Conservation (phyloP, 75 land plant genomes). For the Isoetes taiwanensis region DNA sequence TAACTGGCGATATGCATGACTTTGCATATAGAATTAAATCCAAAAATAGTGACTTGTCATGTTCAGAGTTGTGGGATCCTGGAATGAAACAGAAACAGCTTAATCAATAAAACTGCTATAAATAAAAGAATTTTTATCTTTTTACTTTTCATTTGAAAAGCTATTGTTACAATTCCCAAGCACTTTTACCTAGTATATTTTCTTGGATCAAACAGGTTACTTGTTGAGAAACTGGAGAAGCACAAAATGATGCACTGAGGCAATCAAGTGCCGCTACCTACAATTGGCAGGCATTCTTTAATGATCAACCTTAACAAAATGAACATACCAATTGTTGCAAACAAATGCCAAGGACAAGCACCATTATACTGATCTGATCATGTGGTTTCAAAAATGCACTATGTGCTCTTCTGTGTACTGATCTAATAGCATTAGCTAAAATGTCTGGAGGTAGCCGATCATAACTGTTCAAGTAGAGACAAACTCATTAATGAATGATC, state of each 20-base stretch:
- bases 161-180: not conserved
- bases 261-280: constrained; percentile 66
- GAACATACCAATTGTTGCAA: not conserved
- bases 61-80: not conserved
- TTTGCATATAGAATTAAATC: constrained; percentile 17
- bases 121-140: not conserved
- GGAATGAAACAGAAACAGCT: not conserved
- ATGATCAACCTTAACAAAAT: not conserved
- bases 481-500: not conserved
- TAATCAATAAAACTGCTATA: not conserved
- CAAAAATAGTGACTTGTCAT: constrained; percentile 4
- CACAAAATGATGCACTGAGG: constrained; percentile 49
- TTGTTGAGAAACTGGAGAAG: constrained; percentile 46
- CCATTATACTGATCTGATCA: constrained; percentile 47
- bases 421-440: constrained; percentile 41
- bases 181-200: constrained; percentile 15
- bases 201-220: constrained; percentile 46
- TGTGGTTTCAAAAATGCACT: constrained; percentile 23
- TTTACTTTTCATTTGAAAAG: not conserved
- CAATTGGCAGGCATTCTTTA: not conserved
- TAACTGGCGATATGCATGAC: constrained; percentile 8
- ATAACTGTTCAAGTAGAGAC: constrained; percentile 36
- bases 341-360: constrained; percentile 9
- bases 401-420: constrained; percentile 34
- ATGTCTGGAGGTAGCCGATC: constrained; percentile 68